Percentiles rank a stretch among this genome's conserved stretches.
phyloP scores from a whole-genome alignment of 148 eudicot genomes.

The Linanthus parryae region DNA sequence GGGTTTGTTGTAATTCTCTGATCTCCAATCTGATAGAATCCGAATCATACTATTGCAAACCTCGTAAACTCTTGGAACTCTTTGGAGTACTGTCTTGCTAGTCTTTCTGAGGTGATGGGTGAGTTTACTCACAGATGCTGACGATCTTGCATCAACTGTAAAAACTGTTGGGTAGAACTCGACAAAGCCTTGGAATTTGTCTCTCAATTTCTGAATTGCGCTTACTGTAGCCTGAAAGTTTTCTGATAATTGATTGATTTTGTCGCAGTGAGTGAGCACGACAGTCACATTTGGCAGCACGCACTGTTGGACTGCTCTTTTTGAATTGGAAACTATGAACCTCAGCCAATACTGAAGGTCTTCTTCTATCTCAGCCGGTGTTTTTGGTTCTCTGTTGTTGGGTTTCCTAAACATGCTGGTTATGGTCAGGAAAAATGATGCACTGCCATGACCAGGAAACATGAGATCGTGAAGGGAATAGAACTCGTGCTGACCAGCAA shows the following conservation, averaged over 20 bases:
- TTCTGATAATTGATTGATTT: slow-evolving; percentile 47
- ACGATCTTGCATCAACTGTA: slow-evolving; percentile 90
- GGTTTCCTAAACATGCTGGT: slow-evolving; percentile 58
- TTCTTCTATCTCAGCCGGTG: slow-evolving; percentile 64
- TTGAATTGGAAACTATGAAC: slow-evolving; percentile 82
- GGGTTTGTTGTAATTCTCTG: slow-evolving; percentile 57
- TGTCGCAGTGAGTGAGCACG: slow-evolving; percentile 75
- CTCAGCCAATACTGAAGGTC: slow-evolving; percentile 93
- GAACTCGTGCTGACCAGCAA: slow-evolving; percentile 69
- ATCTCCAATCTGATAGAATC: slow-evolving; percentile 71
- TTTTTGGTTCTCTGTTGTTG: slow-evolving; percentile 69
- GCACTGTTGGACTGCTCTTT: slow-evolving; percentile 73
- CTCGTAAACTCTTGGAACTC: slow-evolving; percentile 80
- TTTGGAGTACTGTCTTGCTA: slow-evolving; percentile 57
- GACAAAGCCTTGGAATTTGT: slow-evolving; percentile 56
- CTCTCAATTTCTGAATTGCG: slow-evolving; percentile 54
- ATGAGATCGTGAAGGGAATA: slow-evolving; percentile 76
- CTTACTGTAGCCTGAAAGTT: slow-evolving; percentile 46
- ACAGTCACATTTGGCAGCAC: slow-evolving; percentile 78
- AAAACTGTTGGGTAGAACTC: slow-evolving; percentile 80
- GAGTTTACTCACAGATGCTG: slow-evolving; percentile 65
- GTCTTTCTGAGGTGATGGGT: slow-evolving; percentile 61
- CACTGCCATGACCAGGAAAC: slow-evolving; percentile 96
- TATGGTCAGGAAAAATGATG: slow-evolving; percentile 62
- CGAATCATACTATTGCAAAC: slow-evolving; percentile 65